Base-by-base conservation (phyloP, 2,329 filamentous ascomycete species). In the Cladosporium oxysporum region DNA sequence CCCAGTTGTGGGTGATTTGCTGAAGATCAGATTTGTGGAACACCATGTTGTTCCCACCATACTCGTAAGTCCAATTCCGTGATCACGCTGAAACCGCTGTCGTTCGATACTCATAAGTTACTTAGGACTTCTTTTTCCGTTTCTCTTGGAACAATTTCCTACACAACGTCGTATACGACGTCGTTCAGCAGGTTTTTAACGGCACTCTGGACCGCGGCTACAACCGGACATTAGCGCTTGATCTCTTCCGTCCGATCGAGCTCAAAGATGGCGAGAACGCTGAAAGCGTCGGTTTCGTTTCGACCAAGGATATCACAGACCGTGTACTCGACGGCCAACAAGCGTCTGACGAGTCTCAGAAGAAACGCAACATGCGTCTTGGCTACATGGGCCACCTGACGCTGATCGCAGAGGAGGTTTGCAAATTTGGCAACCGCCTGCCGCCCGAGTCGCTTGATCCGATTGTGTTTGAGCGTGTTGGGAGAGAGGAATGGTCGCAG, bases 81-180 rank as follows among this genome's bases (percentile, higher is more conserved):
- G 33, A 59, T 3, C 14, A n/a, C 18, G 21, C n/a, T 14, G 33
- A 3, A 29, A 12, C 57, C 23, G 11, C 50, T 26, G 31, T 47
- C 23, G 11, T 31, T 29, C 23, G 58, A 18, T 41, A 33, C 49
- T 62, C 11, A 62, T 49, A 28, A 44, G 5, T 29, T 33, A 11
- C 49, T 11, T 70, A 96, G 92, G 91, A 93, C 66, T 98, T 98
- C 82, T 99, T 99, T 81, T 99, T 99, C 83, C 88, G 90, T 67
- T 99, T 98, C 75, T 94, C 95, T 1, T 99, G 95, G 95, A 99
- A 99, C 79, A 99, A 99, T 78, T 99, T 99, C 76, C 85, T 99
- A 53, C 95, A 99, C 80, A 99, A 99, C 75, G 95, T 99, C 52
- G 95, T 99, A 58, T 99, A 99, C 76, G 95, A 99, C 77, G 93